Evolutionary conservation across 495 filamentous ascomycete species (phyloP).

Genomic region (Daldinia concentrica): DNA sequence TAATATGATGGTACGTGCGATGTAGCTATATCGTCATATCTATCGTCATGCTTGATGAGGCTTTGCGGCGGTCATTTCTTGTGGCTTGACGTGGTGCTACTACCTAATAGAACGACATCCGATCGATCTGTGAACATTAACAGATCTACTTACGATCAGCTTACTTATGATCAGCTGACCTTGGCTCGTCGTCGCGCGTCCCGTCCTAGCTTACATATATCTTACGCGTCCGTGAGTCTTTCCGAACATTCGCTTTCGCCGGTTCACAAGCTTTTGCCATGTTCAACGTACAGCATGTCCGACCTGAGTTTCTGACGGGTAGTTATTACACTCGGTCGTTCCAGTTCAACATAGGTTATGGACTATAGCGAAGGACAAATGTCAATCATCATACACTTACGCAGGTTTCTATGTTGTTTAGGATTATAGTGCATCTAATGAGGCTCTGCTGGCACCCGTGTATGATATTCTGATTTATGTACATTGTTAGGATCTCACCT

Average conservation of each 20-base stretch:
- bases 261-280: not conserved
- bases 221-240: not conserved
- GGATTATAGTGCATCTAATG: not conserved
- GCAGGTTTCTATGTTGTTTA: not conserved
- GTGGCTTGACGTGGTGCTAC: slow-evolving; percentile 1
- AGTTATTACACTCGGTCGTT: not conserved
- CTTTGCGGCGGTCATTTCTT: not conserved
- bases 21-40: not conserved
- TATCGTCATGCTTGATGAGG: not conserved
- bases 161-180: not conserved
- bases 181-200: not conserved
- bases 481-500: not conserved
- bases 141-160: too few species aligned
- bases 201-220: not conserved
- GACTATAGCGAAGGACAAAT: not conserved
- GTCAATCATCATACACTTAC: not conserved
- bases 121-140: not conserved
- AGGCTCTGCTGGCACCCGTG: not conserved
- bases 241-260: not conserved
- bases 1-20: not conserved
- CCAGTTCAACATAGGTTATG: not conserved
- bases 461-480: not conserved
- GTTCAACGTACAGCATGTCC: not conserved
- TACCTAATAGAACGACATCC: not conserved
- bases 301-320: not conserved